These are phyloP conservation scores for Tricholoma matsutake DNA, from an alignment of 768 basidiomycete genomes.

Conservation along the genomic window DNA sequence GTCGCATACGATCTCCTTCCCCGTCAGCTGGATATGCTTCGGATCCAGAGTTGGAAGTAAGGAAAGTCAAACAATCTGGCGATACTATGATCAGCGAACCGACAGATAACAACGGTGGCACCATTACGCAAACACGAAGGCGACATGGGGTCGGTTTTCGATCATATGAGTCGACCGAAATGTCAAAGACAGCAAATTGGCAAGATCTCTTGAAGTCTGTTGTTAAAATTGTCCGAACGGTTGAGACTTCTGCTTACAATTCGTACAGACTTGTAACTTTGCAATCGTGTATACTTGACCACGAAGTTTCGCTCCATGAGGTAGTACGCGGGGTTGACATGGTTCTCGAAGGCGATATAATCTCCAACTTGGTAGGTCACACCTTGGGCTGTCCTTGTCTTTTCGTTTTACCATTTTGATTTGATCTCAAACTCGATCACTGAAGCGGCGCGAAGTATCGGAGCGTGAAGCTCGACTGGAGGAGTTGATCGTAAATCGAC, in stretches of 20 bases:
- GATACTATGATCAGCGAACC: conserved; percentile 7
- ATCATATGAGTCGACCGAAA: conserved; percentile 11
- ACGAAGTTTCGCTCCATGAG: conserved; percentile 45
- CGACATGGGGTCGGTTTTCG: conserved; percentile 29
- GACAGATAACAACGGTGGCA: conserved; percentile 12
- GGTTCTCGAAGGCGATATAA: conserved; percentile 40
- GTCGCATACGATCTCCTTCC: conserved; percentile 46
- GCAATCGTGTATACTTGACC: conserved; percentile 51
- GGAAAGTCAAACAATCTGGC: conserved; percentile 36
- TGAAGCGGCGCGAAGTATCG: conserved; percentile 65
- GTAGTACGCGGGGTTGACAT: conserved; percentile 47
- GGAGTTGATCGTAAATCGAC: conserved; percentile 43
- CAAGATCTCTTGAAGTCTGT: conserved; percentile 73
- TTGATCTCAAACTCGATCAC: conserved; percentile 26
- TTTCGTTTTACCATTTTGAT: conserved; percentile 6
- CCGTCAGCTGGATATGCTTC: conserved; percentile 64
- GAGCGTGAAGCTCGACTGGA: conserved; percentile 58
- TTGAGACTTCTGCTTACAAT: conserved; percentile 6
- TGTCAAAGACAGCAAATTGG: conserved; percentile 50
- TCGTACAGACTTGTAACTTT: conserved; percentile 46
- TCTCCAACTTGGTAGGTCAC: conserved; percentile 40
- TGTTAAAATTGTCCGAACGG: conserved; percentile 5
- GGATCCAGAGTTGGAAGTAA: conserved; percentile 61
- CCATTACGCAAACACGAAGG: conserved; percentile 25
- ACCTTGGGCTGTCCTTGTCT: conserved; percentile 7